Evolutionary conservation across 2,329 filamentous ascomycete species (phyloP), one percentile per base, ranked within the genome.

Genomic region (Cadophora sp.): DNA sequence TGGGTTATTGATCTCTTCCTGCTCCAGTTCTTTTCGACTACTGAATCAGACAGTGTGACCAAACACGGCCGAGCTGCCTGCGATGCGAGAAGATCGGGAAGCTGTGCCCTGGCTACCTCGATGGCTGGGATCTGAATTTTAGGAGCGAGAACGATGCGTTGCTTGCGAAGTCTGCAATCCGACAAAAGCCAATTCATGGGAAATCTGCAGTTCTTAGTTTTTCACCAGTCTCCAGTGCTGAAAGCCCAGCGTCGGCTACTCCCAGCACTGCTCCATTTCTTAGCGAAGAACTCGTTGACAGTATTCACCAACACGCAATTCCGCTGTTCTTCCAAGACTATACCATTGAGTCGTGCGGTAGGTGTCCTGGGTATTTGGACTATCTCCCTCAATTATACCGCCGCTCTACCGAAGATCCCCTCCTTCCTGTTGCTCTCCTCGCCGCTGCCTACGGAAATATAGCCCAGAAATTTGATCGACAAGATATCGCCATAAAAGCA

Each of bases 291-390:
- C 4, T 39, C 36, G 36, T 9, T n/a, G 62, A 65, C 16, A 48
- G 66, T 64, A 50, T 67, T 51, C 18, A 60, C 11, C 36, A 59
- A 9, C 62, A 66, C 24, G 51, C 55, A 24, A 65, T 67, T 14
- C 51, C 51, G 43, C 51, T 69, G 9, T 67, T 66, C 53, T 69
- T 66, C 45, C 58, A 48, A 27, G 64, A 69, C 30, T 69, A 63
- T 36, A 58, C 63, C 16, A 24, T 69, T 11, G n/a, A 41, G 33
- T 36, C 51, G 1, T 62, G 67, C 39, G 60, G 60, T 20, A 30
- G 16, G 24, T 65, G 59, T 33, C 43, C 53, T 6, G 67, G 67
- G 4, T 69, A 59, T 62, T 16, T 69, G 16, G n/a, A 62, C 24
- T 69, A 55, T 43, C 47, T 69, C 11, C 67, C 67, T 18, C 59